Percentiles rank a stretch among this genome's conserved stretches.
Conservation (phyloP, 2,329 filamentous ascomycete species). For the Fusarium compactum region DNA sequence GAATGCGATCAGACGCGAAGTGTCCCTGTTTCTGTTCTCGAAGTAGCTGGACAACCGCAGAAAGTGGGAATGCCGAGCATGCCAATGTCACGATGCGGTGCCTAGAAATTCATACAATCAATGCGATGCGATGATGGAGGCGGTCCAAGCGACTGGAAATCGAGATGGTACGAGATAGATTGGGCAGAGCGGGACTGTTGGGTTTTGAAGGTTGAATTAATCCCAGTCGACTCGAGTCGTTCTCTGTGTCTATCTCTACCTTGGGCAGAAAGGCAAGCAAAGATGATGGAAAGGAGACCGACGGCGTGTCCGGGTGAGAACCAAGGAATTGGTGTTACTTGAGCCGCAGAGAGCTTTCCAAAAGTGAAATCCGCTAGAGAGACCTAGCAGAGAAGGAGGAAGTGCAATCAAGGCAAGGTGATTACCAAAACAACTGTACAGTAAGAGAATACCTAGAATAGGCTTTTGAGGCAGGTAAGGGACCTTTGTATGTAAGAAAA, state of each 20-base stretch:
- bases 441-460: not conserved
- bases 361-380: constrained; percentile 3
- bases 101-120: constrained; percentile 30
- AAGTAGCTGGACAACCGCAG: constrained; percentile 25
- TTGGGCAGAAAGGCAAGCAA: constrained; percentile 6
- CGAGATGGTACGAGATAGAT: constrained; percentile 13
- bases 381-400: constrained; percentile 14
- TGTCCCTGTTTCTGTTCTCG: constrained; percentile 25
- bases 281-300: constrained; percentile 19
- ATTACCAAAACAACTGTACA: not conserved
- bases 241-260: constrained; percentile 16
- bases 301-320: constrained; percentile 20
- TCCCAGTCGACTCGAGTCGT: constrained; percentile 17
- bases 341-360: constrained; percentile 32
- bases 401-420: not conserved
- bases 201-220: constrained; percentile 25
- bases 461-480: constrained; percentile 5
- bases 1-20: constrained; percentile 18
- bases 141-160: constrained; percentile 27
- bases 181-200: constrained; percentile 20
- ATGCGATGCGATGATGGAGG: constrained; percentile 33
- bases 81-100: constrained; percentile 43
- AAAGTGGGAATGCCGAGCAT: constrained; percentile 48
- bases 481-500: constrained; percentile 8
- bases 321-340: constrained; percentile 22